Evolutionary conservation across 2,329 filamentous ascomycete species (phyloP), one percentile per base, ranked within the genome.

Genomic region (Paraphoma chrysanthemicola): DNA sequence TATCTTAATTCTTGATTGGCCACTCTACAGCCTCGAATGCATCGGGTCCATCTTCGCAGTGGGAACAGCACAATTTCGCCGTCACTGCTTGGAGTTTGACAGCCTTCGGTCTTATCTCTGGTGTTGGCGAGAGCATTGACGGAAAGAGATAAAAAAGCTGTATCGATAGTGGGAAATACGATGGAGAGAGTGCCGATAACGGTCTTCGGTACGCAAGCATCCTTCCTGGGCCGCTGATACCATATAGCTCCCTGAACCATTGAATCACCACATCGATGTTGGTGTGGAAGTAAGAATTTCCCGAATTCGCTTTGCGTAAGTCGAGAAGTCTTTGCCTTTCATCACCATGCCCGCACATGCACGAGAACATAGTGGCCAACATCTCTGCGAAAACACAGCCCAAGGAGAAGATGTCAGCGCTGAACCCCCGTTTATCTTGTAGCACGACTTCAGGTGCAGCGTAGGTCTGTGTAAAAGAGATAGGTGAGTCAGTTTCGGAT

Each of bases 351-450:
- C 39, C 39, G 4, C 6, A 3, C 33, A 7, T 10, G 14, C 14
- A 10, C 12, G 39, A 16, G 14, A 3, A 42, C 12, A 42, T 2
- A 6, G 39, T 42, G 16, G 60, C 54, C 3, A 56, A 8, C 23
- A 71, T 69, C 42, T 71, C 68, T 2, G 58, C 30, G 45, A 67
- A 71, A 3, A 69, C 67, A 33, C 62, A 67, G 3, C 66, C 65
- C 0, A 71, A 45, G 1, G 66, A 67, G 38, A 69, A 71, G 9
- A 69, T 51, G 39, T 72, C 66, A 7, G 66, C 62, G 6, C 53
- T 42, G n/a, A 62, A 39, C 3, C 62, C 64, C 41, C 65, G 43
- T 38, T 16, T 56, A 5, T 58, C 46, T 42, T 59, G 51, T 14
- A 44, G 16, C 0, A 63, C 63, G 4, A 42, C 39, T 16, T 42